phyloP scores from a whole-genome alignment of 2,329 filamentous ascomycete species.

The Cylindrodendrum hubeiense region DNA sequence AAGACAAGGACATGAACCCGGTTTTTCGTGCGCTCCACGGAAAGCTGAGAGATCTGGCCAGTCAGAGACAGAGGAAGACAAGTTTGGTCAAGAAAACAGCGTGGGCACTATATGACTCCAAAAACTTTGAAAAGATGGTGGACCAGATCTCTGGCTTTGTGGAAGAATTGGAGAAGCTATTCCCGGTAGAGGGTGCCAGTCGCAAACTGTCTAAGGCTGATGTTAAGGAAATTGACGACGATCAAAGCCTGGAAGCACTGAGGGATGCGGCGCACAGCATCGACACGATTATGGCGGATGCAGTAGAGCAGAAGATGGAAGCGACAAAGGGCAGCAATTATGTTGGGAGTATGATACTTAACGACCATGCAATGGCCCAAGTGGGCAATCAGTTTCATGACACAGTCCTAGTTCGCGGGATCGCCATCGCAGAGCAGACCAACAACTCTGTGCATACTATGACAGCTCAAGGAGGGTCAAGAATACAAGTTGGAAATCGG shows the following conservation, averaged over 20 bases:
- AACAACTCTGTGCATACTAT: too few relatives aligned
- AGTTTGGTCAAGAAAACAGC: slow-evolving; percentile 12
- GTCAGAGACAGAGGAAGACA: background rate
- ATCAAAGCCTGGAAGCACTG: slow-evolving; percentile 36
- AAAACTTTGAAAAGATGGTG: slow-evolving; percentile 38
- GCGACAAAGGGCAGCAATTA: too few relatives aligned
- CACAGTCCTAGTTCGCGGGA: too few relatives aligned
- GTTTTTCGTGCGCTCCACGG: background rate
- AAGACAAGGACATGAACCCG: background rate
- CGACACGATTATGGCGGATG: slow-evolving; percentile 18
- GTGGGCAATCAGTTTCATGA: too few relatives aligned
- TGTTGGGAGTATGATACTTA: too few relatives aligned
- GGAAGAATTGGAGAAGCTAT: slow-evolving; percentile 43
- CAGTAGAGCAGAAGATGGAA: slow-evolving; percentile 12
- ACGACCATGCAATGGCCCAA: too few relatives aligned
- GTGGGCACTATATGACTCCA: slow-evolving; percentile 23
- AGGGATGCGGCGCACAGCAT: slow-evolving; percentile 14
- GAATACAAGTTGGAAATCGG: too few relatives aligned
- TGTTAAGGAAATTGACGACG: slow-evolving; percentile 40
- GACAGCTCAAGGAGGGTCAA: too few relatives aligned
- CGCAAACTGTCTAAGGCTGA: slow-evolving; percentile 34
- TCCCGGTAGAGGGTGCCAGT: slow-evolving; percentile 29
- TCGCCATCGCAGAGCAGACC: too few relatives aligned
- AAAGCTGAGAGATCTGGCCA: background rate
- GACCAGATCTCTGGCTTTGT: slow-evolving; percentile 36